Percentiles rank a stretch among this genome's conserved stretches.
Evolutionary conservation across 148 eudicot species (phyloP).

Genomic region (Chenopodium formosanum): DNA sequence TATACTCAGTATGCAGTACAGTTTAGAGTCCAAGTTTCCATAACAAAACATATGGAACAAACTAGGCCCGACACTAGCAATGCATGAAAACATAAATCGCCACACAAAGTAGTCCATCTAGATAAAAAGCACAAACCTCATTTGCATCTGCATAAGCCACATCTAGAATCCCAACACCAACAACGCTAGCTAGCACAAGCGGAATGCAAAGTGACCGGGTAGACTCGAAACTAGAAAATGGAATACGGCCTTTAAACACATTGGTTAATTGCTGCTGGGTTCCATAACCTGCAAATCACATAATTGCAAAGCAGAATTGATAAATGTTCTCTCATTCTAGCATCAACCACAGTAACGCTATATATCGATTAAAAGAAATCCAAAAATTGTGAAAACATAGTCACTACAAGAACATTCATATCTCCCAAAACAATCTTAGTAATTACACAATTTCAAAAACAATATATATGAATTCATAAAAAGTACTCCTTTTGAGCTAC

Average conservation of each 20-base stretch:
- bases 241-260: slow-evolving; percentile 31
- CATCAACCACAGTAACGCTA: background rate
- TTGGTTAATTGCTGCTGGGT: slow-evolving; percentile 24
- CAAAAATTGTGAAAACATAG: background rate
- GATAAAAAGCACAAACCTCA: slow-evolving; percentile 51
- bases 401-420: background rate
- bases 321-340: background rate
- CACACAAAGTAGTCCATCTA: background rate
- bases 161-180: slow-evolving; percentile 59
- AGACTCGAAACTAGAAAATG: slow-evolving; percentile 23
- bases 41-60: background rate
- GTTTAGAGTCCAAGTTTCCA: background rate
- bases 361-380: background rate
- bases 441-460: background rate
- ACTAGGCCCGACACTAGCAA: background rate
- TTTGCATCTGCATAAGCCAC: slow-evolving; percentile 72
- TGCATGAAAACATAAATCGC: background rate
- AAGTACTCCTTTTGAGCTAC: background rate
- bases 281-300: slow-evolving; percentile 41
- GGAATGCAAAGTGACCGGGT: slow-evolving; percentile 36
- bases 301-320: background rate
- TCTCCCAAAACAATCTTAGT: background rate
- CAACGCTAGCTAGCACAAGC: slow-evolving; percentile 56
- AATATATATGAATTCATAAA: background rate
- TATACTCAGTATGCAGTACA: background rate